Evolutionary conservation across 2,329 filamentous ascomycete genomes (phyloP).

Genomic region (Parasarocladium wereldwijsianum): DNA sequence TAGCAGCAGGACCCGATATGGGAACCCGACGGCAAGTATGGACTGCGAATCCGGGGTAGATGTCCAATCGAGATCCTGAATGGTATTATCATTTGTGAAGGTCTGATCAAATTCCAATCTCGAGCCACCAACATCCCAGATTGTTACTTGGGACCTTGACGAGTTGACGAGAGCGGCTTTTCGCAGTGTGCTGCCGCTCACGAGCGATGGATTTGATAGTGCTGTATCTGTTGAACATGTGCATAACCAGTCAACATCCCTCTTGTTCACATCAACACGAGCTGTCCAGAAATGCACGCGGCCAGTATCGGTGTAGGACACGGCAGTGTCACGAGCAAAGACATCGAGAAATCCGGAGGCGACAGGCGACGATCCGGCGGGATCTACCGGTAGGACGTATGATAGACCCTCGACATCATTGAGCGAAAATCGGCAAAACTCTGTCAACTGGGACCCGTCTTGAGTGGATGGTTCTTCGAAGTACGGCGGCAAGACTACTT

Average conservation of each 20-base stretch:
- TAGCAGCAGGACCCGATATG: slow-evolving; percentile 68
- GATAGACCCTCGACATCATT: slow-evolving; percentile 42
- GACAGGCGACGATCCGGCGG: slow-evolving; percentile 58
- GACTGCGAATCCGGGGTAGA: slow-evolving; percentile 81
- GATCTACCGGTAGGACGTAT: slow-evolving; percentile 70
- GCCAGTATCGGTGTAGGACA: slow-evolving; percentile 67
- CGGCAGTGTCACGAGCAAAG: slow-evolving; percentile 72
- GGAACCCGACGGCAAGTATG: slow-evolving; percentile 83
- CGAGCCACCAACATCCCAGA: slow-evolving; percentile 77
- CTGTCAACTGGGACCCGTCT: slow-evolving; percentile 26
- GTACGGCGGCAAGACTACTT: slow-evolving; percentile 47
- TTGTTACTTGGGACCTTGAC: slow-evolving; percentile 60
- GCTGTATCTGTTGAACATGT: slow-evolving; percentile 74
- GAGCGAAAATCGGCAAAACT: slow-evolving; percentile 61
- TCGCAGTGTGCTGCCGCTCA: slow-evolving; percentile 73
- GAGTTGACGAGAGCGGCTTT: slow-evolving; percentile 75
- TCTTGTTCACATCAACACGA: slow-evolving; percentile 45
- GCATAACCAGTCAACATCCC: slow-evolving; percentile 62
- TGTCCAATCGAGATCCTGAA: slow-evolving; percentile 86
- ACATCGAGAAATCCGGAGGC: slow-evolving; percentile 71
- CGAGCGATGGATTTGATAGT: slow-evolving; percentile 56
- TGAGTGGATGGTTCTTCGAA: slow-evolving; percentile 12
- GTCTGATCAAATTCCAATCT: slow-evolving; percentile 69
- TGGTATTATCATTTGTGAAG: slow-evolving; percentile 57
- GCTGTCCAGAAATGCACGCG: slow-evolving; percentile 76